These are phyloP conservation scores for Bruguiera gymnorhiza DNA, from an alignment of 345 rosid genomes.

Conservation along the genomic window DNA sequence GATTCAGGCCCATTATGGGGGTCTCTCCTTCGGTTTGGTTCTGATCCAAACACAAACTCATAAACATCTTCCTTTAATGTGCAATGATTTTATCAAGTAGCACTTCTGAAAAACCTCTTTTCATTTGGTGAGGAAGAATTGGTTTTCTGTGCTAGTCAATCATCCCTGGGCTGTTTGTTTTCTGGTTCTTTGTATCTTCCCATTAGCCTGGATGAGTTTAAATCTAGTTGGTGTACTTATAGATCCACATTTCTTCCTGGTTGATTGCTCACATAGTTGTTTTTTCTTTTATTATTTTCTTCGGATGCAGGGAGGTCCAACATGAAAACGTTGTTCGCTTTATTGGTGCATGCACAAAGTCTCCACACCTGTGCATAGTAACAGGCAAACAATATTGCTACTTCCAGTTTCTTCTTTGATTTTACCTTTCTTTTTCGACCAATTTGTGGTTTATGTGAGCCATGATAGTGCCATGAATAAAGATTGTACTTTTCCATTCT, in stretches of 20 bases:
- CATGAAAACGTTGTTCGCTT: conserved; percentile 64
- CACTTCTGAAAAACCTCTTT: background rate
- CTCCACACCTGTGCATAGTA: conserved; percentile 61
- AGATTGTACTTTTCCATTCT: too few species aligned
- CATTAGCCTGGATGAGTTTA: background rate
- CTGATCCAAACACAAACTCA: too few species aligned
- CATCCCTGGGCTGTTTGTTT: background rate
- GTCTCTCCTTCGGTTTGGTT: background rate
- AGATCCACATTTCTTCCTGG: background rate
- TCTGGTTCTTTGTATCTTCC: background rate
- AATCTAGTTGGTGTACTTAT: background rate
- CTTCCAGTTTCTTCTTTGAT: background rate
- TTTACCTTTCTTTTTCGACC: background rate
- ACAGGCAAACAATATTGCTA: conserved; percentile 43
- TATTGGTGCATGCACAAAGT: conserved; percentile 62
- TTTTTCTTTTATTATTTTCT: background rate
- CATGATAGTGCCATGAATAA: too few species aligned
- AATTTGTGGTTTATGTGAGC: background rate
- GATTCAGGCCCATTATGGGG: background rate
- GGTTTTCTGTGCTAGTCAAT: background rate
- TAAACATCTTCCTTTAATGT: background rate
- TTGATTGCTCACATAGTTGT: background rate
- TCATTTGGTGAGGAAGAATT: background rate
- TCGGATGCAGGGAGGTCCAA: conserved; percentile 52
- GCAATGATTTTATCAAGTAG: background rate